Percentiles rank a stretch among this genome's conserved stretches.
These are phyloP conservation scores for Leccinum glutinopallens DNA, from an alignment of 1,284 basidiomycete genomes.

Conservation along the genomic window DNA sequence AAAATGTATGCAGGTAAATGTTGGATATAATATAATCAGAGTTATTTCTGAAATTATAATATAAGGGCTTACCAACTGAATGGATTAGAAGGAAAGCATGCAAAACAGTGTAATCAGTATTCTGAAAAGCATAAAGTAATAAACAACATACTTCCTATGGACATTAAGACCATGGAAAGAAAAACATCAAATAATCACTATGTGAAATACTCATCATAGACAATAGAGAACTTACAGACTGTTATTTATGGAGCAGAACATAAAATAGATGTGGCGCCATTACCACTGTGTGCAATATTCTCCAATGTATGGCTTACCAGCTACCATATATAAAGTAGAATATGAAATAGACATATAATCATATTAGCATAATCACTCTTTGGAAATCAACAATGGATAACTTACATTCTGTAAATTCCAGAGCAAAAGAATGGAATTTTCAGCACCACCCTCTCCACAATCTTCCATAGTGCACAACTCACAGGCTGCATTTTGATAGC, in stretches of 20 bases:
- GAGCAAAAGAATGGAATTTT: neutral
- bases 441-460: neutral
- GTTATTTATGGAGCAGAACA: neutral
- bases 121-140: neutral
- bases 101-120: neutral
- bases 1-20: neutral
- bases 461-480: neutral
- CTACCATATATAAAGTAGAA: neutral
- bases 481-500: neutral
- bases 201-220: neutral
- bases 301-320: neutral
- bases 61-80: neutral
- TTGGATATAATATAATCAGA: neutral
- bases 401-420: neutral
- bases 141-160: neutral
- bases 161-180: neutral
- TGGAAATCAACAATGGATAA: neutral
- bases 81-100: neutral
- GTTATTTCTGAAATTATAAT: neutral
- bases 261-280: neutral
- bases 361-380: neutral
- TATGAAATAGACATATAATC: neutral
- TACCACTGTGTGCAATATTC: neutral
- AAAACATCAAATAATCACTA: neutral
- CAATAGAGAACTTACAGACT: neutral